These are phyloP conservation scores for Metahyphopichia silvanorum DNA, from an alignment of 805 yeast species.

Conservation along the genomic window DNA sequence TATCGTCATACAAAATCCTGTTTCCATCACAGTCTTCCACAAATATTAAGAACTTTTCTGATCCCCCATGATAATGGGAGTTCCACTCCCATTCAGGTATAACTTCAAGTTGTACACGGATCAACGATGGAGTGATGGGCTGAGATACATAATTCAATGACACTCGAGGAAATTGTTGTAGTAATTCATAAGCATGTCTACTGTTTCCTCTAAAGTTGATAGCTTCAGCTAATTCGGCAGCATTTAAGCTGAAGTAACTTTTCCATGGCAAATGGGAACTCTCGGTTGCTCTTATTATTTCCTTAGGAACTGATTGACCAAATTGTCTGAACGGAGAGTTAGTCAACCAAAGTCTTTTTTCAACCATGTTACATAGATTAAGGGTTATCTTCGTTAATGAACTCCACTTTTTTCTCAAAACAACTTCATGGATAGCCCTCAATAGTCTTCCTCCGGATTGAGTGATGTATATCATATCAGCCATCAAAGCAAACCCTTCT, in stretches of 20 bases:
- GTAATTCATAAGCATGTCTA: constrained; percentile 49
- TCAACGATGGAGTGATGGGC: constrained; percentile 71
- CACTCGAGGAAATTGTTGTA: constrained; percentile 73
- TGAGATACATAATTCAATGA: constrained; percentile 58
- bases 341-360: constrained; percentile 77
- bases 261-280: constrained; percentile 80
- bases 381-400: constrained; percentile 53
- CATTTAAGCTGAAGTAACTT: constrained; percentile 65
- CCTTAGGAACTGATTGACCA: constrained; percentile 59
- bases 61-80: constrained; percentile 51
- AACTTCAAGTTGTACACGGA: constrained; percentile 65
- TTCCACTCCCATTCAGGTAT: constrained; percentile 83
- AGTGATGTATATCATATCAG: constrained; percentile 90
- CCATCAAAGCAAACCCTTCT: constrained; percentile 86
- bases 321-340: constrained; percentile 87
- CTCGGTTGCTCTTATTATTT: constrained; percentile 71
- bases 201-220: constrained; percentile 71
- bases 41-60: constrained; percentile 64
- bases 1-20: constrained; percentile 56
- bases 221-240: constrained; percentile 81
- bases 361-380: constrained; percentile 76
- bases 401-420: constrained; percentile 71
- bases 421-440: constrained; percentile 81
- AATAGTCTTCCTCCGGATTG: constrained; percentile 90
- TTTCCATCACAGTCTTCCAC: constrained; percentile 88